Conservation (phyloP, 2,329 filamentous ascomycete genomes). For the Sclerotinia spermophila region DNA sequence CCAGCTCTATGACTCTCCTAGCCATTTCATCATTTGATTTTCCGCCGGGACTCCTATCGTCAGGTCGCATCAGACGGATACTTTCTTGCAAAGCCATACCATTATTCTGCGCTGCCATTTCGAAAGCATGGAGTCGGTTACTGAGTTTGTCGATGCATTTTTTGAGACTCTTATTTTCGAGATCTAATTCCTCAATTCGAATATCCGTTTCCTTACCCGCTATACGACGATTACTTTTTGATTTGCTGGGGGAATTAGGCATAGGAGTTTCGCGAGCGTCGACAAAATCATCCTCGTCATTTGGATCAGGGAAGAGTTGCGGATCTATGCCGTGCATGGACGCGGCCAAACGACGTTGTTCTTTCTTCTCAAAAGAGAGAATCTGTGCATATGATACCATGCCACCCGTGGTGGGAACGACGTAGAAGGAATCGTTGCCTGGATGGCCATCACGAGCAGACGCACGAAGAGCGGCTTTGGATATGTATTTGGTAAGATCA, state of each 20-base stretch:
- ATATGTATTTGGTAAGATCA: slow-evolving; percentile 80
- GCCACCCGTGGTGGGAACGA: slow-evolving; percentile 87
- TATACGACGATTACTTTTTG: slow-evolving; percentile 29
- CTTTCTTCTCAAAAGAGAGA: slow-evolving; percentile 65
- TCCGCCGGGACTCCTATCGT: slow-evolving; percentile 21
- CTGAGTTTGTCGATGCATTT: slow-evolving; percentile 81
- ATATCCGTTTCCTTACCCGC: slow-evolving; percentile 40
- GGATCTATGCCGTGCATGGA: slow-evolving; percentile 43
- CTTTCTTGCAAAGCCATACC: slow-evolving; percentile 85
- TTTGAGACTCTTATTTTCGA: slow-evolving; percentile 85
- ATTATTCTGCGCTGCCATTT: slow-evolving; percentile 84
- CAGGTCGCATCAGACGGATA: slow-evolving; percentile 58
- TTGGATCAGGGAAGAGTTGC: slow-evolving; percentile 44
- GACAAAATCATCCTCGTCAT: slow-evolving; percentile 84
- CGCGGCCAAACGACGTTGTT: slow-evolving; percentile 56
- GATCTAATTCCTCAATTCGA: slow-evolving; percentile 75
- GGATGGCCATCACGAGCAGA: slow-evolving; percentile 66
- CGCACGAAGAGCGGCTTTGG: slow-evolving; percentile 76
- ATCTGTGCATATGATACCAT: slow-evolving; percentile 94
- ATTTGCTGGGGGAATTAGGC: slow-evolving; percentile 43
- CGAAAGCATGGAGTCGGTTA: slow-evolving; percentile 86
- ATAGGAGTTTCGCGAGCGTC: slow-evolving; percentile 69
- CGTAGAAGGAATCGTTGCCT: slow-evolving; percentile 78
- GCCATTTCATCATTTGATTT: slow-evolving; percentile 43
- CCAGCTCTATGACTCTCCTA: slow-evolving; percentile 58